Evolutionary conservation across 306 rosid species (phyloP).

Genomic region (Cicer chorassanicum): DNA sequence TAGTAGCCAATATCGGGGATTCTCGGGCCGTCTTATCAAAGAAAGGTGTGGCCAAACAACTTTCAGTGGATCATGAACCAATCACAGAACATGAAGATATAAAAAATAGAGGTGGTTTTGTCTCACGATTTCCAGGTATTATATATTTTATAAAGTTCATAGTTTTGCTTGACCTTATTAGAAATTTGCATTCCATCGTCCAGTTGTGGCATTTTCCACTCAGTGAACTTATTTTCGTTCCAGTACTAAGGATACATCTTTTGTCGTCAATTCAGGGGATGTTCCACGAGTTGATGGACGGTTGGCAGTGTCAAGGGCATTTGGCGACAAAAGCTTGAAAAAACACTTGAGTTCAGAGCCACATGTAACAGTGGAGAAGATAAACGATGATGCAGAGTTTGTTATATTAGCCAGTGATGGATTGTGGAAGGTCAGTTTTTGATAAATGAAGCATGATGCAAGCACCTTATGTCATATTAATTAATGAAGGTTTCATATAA

Average conservation of each 20-base stretch:
- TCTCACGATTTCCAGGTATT: slow-evolving; percentile 89
- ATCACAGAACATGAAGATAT: slow-evolving; percentile 67
- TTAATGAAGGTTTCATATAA: no score
- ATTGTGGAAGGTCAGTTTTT: slow-evolving; percentile 86
- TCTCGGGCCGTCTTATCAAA: slow-evolving; percentile 83
- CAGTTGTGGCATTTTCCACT: slow-evolving; percentile 17
- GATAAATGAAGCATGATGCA: slow-evolving; percentile 27
- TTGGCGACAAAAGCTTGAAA: slow-evolving; percentile 97
- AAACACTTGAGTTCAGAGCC: slow-evolving; percentile 93
- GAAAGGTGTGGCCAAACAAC: slow-evolving; percentile 77
- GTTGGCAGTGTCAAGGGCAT: slow-evolving; percentile 91
- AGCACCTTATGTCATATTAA: not conserved
- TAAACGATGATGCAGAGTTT: slow-evolving; percentile 71
- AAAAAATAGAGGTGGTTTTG: slow-evolving; percentile 88
- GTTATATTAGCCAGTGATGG: slow-evolving; percentile 94
- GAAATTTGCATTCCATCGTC: slow-evolving; percentile 8
- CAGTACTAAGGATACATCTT: slow-evolving; percentile 42
- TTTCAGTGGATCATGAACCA: slow-evolving; percentile 94
- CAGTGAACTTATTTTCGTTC: slow-evolving; percentile 37
- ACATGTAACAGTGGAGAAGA: slow-evolving; percentile 55
- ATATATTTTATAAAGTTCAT: slow-evolving; percentile 15
- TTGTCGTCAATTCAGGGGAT: slow-evolving; percentile 63
- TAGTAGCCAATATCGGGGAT: slow-evolving; percentile 94
- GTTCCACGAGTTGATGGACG: slow-evolving; percentile 97
- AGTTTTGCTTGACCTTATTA: not conserved